Base-by-base conservation (phyloP, 768 basidiomycete species). In the Calocera viscosa region DNA sequence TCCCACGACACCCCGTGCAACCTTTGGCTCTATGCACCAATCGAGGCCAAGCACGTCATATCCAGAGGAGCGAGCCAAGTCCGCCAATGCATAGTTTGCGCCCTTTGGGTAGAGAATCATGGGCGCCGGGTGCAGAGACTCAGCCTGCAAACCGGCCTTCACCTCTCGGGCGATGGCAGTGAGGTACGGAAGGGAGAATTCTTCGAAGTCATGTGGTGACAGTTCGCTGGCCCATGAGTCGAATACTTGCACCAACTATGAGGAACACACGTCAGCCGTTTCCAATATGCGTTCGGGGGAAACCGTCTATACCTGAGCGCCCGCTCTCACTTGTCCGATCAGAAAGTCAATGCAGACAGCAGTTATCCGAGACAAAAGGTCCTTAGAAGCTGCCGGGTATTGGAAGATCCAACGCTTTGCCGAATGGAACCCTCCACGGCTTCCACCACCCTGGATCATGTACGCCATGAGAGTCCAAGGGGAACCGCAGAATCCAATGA, bases 391-490 rank as follows among this genome's bases (percentile, higher is more conserved):
- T 69, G 88, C 83, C 0, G 94, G 94, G 73, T 92, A 84, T 73
- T 86, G 88, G 81, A 91, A 98, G 5, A 97, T 75, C 95, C 96
- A 99, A 0, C 88, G 86, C 78, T 99, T 99, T 38, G 86, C 84
- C 76, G 94, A 94, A 69, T 90, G 88, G 71, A 91, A 84, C 22
- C 53, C 53, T 16, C 90, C 90, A 77, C 93, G 94, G 76, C 85
- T 90, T 10, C 89, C 89, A 3, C 94, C 95, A 8, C 96, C 96
- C 76, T 98, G 96, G 72, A 96, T 83, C 96, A 99, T 99, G 76
- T 98, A 99, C 24, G 88, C 85, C 78, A 99, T 94, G 65, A 98
- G 83, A 2, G 96, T 99, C 96, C 96, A 98, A 1, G 96, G 96
- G 0, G 93, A 94, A 41, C 95, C 96, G 73, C 86, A 91, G 78